Evolutionary conservation across 164 flowering plant genomes (phyloP).

Genomic region (Echeveria elegans): DNA sequence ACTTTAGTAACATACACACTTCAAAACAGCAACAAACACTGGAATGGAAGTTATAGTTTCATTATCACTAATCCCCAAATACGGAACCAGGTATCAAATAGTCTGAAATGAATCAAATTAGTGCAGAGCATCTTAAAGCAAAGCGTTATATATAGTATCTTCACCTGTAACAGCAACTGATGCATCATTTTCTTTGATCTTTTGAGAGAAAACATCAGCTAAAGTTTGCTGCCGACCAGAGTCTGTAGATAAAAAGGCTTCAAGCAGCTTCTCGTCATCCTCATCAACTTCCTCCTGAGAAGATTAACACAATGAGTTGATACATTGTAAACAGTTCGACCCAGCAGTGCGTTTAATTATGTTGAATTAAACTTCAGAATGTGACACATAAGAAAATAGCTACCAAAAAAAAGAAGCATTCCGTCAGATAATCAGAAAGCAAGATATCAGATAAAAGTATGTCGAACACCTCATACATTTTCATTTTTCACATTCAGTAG

Average conservation of each 20-base stretch:
- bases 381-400: background rate
- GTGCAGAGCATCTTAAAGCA: background rate
- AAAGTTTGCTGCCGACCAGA: slow-evolving; percentile 51
- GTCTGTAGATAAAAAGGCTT: slow-evolving; percentile 56
- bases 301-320: background rate
- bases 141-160: background rate
- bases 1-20: background rate
- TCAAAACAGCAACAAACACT: background rate
- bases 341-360: background rate
- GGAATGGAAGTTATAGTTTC: background rate
- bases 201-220: slow-evolving; percentile 58
- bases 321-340: background rate
- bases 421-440: background rate
- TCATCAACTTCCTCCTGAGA: slow-evolving; percentile 60
- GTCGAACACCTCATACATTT: background rate
- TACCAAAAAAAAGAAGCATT: too few relatives aligned
- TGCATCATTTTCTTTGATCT: slow-evolving; percentile 57
- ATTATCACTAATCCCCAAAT: background rate
- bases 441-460: background rate
- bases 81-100: background rate
- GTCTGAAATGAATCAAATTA: background rate
- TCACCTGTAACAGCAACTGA: slow-evolving; percentile 44
- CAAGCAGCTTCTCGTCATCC: slow-evolving; percentile 67
- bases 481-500: background rate
- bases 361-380: background rate